Percentiles rank a stretch among this genome's conserved stretches.
Conservation (phyloP, 257 asterid genomes). For the Nicotiana noctiflora region DNA sequence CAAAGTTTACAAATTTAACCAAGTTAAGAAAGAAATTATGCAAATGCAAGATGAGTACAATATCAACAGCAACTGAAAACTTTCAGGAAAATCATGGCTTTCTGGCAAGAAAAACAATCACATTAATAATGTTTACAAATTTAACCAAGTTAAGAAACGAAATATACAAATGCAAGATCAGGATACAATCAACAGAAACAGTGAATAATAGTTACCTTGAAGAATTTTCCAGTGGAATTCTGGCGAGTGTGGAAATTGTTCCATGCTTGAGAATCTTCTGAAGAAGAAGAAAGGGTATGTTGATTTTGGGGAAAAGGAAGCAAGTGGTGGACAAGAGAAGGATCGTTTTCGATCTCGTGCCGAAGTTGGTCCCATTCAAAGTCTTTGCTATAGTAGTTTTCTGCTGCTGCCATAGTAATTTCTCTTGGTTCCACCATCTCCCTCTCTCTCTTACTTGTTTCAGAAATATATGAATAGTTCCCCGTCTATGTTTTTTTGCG, state of each 20-base stretch:
- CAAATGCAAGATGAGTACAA: neutral
- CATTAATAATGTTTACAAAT: neutral
- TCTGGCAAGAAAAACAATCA: too few relatives aligned
- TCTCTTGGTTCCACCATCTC: neutral
- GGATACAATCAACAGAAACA: neutral
- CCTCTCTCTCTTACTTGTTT: neutral
- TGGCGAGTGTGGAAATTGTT: slow-evolving; percentile 66
- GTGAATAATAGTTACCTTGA: slow-evolving; percentile 41
- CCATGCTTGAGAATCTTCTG: slow-evolving; percentile 66
- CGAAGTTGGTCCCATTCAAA: slow-evolving; percentile 66
- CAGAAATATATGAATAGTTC: too few relatives aligned
- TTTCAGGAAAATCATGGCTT: too few relatives aligned
- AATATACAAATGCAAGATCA: neutral
- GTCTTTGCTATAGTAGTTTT: slow-evolving; percentile 64
- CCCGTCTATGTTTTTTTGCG: too few relatives aligned
- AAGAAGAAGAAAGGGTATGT: neutral
- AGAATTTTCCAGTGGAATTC: slow-evolving; percentile 72
- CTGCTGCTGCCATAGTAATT: slow-evolving; percentile 30
- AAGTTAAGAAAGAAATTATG: neutral
- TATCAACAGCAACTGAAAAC: neutral
- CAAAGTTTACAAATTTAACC: too few relatives aligned
- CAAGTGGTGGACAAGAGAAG: slow-evolving; percentile 52
- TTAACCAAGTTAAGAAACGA: neutral
- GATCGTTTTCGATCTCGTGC: slow-evolving; percentile 50
- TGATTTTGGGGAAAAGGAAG: slow-evolving; percentile 28